Evolutionary conservation across 2,329 filamentous ascomycete genomes (phyloP).

Genomic region (Trichoderma koningii): DNA sequence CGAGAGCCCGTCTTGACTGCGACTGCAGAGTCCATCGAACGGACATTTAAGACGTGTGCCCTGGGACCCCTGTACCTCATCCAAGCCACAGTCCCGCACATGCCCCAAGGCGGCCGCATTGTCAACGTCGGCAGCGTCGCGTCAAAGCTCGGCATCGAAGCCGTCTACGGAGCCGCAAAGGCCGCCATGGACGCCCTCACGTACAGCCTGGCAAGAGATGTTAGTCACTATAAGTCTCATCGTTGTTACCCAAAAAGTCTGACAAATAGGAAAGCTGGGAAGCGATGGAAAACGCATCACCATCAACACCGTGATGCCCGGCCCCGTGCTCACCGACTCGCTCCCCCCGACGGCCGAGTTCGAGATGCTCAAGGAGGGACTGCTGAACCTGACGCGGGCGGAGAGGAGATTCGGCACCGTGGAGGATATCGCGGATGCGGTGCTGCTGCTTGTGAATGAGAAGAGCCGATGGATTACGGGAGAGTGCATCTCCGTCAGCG

Average conservation of each 20-base stretch:
- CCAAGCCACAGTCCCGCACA: constrained; percentile 12
- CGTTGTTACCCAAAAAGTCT: not conserved
- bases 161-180: constrained; percentile 34
- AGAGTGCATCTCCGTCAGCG: constrained; percentile 31
- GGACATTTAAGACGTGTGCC: constrained; percentile 6
- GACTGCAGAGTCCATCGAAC: not conserved
- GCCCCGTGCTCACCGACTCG: constrained; percentile 41
- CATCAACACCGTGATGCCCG: constrained; percentile 45
- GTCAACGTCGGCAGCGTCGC: constrained; percentile 20
- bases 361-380: constrained; percentile 22
- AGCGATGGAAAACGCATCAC: constrained; percentile 34
- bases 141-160: constrained; percentile 22
- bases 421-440: constrained; percentile 41
- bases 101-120: constrained; percentile 8
- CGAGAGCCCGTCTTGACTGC: not conserved
- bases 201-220: constrained; percentile 38
- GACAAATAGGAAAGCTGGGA: constrained; percentile 18
- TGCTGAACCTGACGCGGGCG: constrained; percentile 36
- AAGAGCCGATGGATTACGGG: constrained; percentile 32
- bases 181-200: constrained; percentile 41
- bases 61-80: constrained; percentile 16
- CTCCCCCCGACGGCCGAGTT: constrained; percentile 27
- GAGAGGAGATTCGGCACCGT: constrained; percentile 37
- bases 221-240: constrained; percentile 15
- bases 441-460: constrained; percentile 30